phyloP scores from a whole-genome alignment of 805 yeast species.

The Pichia eremophila region DNA sequence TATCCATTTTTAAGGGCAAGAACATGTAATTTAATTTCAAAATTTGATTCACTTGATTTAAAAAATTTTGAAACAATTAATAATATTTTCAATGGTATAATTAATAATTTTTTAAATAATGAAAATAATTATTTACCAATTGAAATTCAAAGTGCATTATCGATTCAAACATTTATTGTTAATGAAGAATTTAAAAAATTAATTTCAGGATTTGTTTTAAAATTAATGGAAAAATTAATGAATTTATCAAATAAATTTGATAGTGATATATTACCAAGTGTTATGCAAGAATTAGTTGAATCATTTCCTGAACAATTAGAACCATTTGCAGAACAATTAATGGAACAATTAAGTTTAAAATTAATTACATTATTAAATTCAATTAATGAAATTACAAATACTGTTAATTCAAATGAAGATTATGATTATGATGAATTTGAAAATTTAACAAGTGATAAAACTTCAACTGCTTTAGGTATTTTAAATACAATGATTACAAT shows the following conservation, averaged over 20 bases:
- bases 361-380: constrained; percentile 65
- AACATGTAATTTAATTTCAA: constrained; percentile 55
- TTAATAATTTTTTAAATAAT: constrained; percentile 36
- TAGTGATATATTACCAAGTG: constrained; percentile 76
- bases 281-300: constrained; percentile 94
- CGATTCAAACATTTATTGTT: constrained; percentile 69
- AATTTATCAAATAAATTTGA: constrained; percentile 73
- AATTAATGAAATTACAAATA: constrained; percentile 45
- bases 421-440: constrained; percentile 56
- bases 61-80: constrained; percentile 28
- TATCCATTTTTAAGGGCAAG: constrained; percentile 68
- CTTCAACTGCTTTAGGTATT: constrained; percentile 79
- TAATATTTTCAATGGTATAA: constrained; percentile 36
- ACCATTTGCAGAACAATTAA: constrained; percentile 74
- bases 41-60: constrained; percentile 55
- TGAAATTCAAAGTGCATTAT: constrained; percentile 74
- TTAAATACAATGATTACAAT: constrained; percentile 83
- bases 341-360: constrained; percentile 59
- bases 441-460: constrained; percentile 52
- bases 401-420: constrained; percentile 19
- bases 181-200: constrained; percentile 60
- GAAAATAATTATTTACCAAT: constrained; percentile 53
- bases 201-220: constrained; percentile 58
- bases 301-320: constrained; percentile 79
- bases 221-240: constrained; percentile 72